A percentile compares a stretch with the other conserved stretches of the same genome.
Evolutionary conservation across 305 asterid species (phyloP).

Genomic region (Striga hermonthica): DNA sequence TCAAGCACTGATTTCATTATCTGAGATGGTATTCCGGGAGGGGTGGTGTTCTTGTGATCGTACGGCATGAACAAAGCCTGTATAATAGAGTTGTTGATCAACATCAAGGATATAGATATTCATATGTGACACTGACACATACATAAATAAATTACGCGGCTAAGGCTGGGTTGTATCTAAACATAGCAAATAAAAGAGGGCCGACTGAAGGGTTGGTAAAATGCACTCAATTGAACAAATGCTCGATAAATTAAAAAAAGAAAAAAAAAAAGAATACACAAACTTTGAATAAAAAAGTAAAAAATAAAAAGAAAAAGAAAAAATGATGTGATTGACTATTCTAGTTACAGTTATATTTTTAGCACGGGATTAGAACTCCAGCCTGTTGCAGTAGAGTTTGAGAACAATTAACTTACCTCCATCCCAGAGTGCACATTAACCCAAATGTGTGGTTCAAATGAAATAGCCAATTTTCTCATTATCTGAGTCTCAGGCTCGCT

Average conservation of each 20-base stretch:
- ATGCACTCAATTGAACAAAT: not conserved
- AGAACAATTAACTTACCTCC: constrained; percentile 59
- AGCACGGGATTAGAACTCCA: constrained; percentile 18
- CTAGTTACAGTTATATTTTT: not conserved
- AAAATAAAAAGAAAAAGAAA: not conserved
- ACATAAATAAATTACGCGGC: constrained; percentile 21
- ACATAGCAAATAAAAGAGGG: not conserved
- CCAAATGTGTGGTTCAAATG: constrained; percentile 97
- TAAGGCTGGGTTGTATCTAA: constrained; percentile 12
- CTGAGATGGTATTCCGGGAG: constrained; percentile 73
- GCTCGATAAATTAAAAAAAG: not conserved
- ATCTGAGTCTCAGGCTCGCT: constrained; percentile 96
- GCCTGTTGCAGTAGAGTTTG: constrained; percentile 21
- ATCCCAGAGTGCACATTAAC: constrained; percentile 96
- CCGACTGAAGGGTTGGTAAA: not conserved
- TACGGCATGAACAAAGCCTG: constrained; percentile 97
- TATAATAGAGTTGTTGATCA: constrained; percentile 17
- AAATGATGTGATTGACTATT: no score
- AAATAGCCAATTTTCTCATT: constrained; percentile 70
- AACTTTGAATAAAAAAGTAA: not conserved
- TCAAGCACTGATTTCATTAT: constrained; percentile 80
- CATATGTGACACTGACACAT: constrained; percentile 22
- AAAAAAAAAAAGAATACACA: not conserved
- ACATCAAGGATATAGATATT: constrained; percentile 17
- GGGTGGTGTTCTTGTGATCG: constrained; percentile 94